Evolutionary conservation across 495 filamentous ascomycete genomes (phyloP).

Genomic region (Xylaria telfairii): DNA sequence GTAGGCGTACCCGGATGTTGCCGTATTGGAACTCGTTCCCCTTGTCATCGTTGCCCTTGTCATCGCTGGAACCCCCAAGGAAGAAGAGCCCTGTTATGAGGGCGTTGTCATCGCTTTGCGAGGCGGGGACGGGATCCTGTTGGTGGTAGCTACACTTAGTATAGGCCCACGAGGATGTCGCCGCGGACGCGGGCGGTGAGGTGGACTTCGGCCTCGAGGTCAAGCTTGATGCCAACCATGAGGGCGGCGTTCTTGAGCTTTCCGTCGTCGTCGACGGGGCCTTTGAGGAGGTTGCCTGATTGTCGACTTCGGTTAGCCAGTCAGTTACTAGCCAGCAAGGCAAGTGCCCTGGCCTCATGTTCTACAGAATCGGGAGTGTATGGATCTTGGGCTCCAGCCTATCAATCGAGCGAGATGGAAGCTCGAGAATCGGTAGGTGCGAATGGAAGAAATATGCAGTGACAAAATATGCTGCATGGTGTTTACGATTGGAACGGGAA

Average conservation of each 20-base stretch:
- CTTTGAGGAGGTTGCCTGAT: constrained; percentile 45
- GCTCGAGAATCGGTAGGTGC: no score
- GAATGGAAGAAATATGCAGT: background rate
- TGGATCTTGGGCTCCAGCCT: background rate
- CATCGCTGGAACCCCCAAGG: constrained; percentile 17
- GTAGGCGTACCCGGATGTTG: constrained; percentile 21
- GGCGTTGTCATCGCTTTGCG: background rate
- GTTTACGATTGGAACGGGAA: background rate
- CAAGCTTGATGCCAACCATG: constrained; percentile 52
- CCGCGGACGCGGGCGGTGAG: constrained; percentile 49
- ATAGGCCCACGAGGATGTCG: constrained; percentile 44
- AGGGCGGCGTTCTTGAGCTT: constrained; percentile 49
- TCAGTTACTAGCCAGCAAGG: constrained; percentile 15
- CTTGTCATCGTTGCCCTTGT: constrained; percentile 9
- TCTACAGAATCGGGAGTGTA: background rate
- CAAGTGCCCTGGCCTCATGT: constrained; percentile 9
- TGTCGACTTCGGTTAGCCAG: constrained; percentile 20
- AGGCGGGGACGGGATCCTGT: constrained; percentile 10
- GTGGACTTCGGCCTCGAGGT: constrained; percentile 52
- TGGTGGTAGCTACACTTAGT: constrained; percentile 22
- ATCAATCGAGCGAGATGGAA: background rate
- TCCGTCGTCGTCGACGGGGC: constrained; percentile 46
- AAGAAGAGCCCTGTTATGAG: constrained; percentile 18
- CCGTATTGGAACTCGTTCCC: constrained; percentile 13
- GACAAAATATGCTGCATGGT: background rate